phyloP scores from a whole-genome alignment of 345 rosid species.

The Carallia brachiata region DNA sequence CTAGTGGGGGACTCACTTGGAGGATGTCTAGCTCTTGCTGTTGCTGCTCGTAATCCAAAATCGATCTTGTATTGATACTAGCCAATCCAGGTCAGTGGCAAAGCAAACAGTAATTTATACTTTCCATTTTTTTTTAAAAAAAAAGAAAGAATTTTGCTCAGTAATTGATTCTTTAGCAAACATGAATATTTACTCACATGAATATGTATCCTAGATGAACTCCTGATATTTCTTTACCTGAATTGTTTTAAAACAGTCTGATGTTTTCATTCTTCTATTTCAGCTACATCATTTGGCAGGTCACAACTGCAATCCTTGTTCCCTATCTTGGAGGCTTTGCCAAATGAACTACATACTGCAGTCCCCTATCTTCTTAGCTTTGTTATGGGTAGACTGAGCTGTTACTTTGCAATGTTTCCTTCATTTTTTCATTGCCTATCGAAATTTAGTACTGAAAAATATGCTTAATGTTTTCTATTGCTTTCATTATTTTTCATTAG shows the following conservation, averaged over 20 bases:
- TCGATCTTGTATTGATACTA: slow-evolving; percentile 66
- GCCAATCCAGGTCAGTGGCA: slow-evolving; percentile 66
- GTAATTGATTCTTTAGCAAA: too few relatives aligned
- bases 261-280: slow-evolving; percentile 23
- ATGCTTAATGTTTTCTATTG: too few relatives aligned
- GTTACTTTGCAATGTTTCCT: slow-evolving; percentile 1
- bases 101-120: slow-evolving; percentile 8
- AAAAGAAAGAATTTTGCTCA: too few relatives aligned
- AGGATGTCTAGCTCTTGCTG: slow-evolving; percentile 84
- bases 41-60: slow-evolving; percentile 71
- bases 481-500: too few relatives aligned
- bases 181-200: neutral
- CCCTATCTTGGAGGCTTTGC: slow-evolving; percentile 63
- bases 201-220: slow-evolving; percentile 1
- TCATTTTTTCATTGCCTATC: neutral
- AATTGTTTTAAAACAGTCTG: slow-evolving; percentile 15
- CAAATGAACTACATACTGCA: slow-evolving; percentile 54
- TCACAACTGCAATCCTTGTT: slow-evolving; percentile 72
- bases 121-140: neutral
- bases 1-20: slow-evolving; percentile 88
- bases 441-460: too few relatives aligned
- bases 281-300: slow-evolving; percentile 78
- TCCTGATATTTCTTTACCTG: neutral
- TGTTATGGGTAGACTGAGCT: slow-evolving; percentile 57
- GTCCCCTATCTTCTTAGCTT: slow-evolving; percentile 72